Base-by-base conservation (phyloP, 2,329 filamentous ascomycete genomes). In the Pseudogymnoascus sp. region DNA sequence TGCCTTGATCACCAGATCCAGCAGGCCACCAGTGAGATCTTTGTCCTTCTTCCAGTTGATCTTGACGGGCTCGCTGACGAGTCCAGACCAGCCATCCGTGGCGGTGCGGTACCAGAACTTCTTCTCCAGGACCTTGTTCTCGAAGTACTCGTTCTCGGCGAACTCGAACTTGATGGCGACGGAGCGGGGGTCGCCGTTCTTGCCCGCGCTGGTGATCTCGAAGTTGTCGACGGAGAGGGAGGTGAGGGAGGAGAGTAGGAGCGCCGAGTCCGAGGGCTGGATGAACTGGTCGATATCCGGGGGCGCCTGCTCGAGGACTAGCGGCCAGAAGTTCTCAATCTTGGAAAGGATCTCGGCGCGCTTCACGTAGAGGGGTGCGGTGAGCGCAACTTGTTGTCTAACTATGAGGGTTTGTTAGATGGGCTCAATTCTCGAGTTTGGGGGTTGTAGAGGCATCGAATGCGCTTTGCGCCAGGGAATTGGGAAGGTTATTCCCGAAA, bases 281-380 rank as follows among this genome's bases (percentile, higher is more conserved):
- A 97, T 89, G 80, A 88, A 92, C 76, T 91, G 87, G 77, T 96
- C 92, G 69, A 99, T 84, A 67, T 96, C 91, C 56, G 84, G 82
- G 1, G 92, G 92, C 2, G 90, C 87, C 77, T 92, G 88, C 79
- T 96, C 90, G 74, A 97, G 83, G 63, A 97, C 92, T 64, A 95
- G 84, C n/a, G 90, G 82, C 94, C 94, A 97, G 84, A 97, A 99
- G 78, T 90, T 86, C 69, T 86, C 84, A 72, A 97, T 92, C 72
- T 87, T 81, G 67, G 83, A 76, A 67, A 94, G 79, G 67, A 91
- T 77, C 69, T 84, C 82, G 68, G 84, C 80, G 73, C 93, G 91
- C 77, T 89, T 90, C 70, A 83, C 81, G 79, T 91, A 96, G 66
- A 96, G 83, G 50, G 88, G 82, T 65, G 81, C 79, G 71, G 84